Base-by-base conservation (phyloP, 2,329 filamentous ascomycete genomes). In the Epichloe hybrida region DNA sequence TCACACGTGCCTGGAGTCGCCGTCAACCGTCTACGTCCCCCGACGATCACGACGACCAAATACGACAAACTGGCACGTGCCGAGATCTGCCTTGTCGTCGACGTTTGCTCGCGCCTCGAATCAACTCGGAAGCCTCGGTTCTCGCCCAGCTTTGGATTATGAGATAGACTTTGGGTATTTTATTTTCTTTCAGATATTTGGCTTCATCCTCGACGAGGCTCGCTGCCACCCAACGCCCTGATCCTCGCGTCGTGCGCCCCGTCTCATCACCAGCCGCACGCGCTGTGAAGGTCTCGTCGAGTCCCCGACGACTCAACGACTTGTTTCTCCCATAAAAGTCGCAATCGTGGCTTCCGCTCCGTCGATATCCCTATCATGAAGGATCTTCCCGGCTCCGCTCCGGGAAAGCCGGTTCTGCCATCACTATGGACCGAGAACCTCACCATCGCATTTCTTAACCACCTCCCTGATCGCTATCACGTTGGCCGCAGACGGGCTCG, bases 401-500 rank as follows among this genome's bases (percentile, higher is more conserved):
- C 67, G 54, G 64, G 66, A 55, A 72, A 72, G 62, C 65, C 68
- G 48, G 66, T 68, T 59, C 63, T 68, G 20, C 67, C 69, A 46
- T 64, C 66, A 37, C 61, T 69, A 12, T 66, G 66, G 61, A 66
- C 67, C 35, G 67, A 69, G 45, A 67, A 68, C 44, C 57, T 72
- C 46, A 70, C 69, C 56, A 58, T 71, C 48, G 67, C 68, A 13
- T 67, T 70, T 46, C 61, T 72, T 50, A 72, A 69, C 56, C 69
- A 67, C 40, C 63, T 69, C 20, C 69, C 69, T 31, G 63, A 62
- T 35, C 68, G 68, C 54, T 70, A 69, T 56, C 64, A 66, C 53
- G 61, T 63, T 53, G 63, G 64, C 50, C 67, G 69, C 39, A 64
- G 61, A 46, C 66, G 69, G 45, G 62, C 62, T 46, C 64, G 67